These are phyloP conservation scores for Tothia fuscella DNA, from an alignment of 2,329 filamentous ascomycete species.

Conservation along the genomic window DNA sequence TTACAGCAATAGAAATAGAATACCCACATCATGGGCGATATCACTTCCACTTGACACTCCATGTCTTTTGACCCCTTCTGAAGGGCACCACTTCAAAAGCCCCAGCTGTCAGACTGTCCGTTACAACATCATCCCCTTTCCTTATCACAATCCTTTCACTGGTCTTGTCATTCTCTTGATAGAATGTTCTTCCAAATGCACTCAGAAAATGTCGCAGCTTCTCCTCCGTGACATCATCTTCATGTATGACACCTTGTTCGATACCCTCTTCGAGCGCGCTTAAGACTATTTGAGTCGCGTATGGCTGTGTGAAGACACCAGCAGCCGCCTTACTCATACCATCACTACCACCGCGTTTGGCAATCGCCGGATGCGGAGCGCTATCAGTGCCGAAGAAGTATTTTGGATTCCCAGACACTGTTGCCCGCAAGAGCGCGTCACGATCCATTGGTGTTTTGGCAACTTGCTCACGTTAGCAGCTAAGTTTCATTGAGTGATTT, in stretches of 20 bases:
- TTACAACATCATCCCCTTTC: constrained; percentile 43
- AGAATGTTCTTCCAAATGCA: constrained; percentile 45
- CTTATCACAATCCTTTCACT: constrained; percentile 44
- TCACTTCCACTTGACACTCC: constrained; percentile 30
- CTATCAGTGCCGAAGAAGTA: constrained; percentile 64
- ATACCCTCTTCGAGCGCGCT: constrained; percentile 53
- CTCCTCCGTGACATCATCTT: constrained; percentile 42
- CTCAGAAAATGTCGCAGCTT: constrained; percentile 47
- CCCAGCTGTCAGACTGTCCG: constrained; percentile 40
- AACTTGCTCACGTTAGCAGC: constrained; percentile 14
- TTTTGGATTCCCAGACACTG: constrained; percentile 46
- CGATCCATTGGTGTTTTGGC: constrained; percentile 56
- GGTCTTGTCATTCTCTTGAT: constrained; percentile 36
- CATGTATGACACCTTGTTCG: constrained; percentile 39
- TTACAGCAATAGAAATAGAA: too few relatives aligned
- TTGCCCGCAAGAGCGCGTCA: constrained; percentile 56
- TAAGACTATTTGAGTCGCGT: constrained; percentile 53
- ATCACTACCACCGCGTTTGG: constrained; percentile 40
- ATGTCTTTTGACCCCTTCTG: constrained; percentile 48
- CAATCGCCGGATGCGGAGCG: constrained; percentile 53
- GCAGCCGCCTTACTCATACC: constrained; percentile 46
- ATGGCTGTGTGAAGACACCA: constrained; percentile 70
- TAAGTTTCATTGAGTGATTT: constrained; percentile 30
- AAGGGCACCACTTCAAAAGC: constrained; percentile 53
- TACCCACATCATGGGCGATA: too few relatives aligned